Evolutionary conservation across 495 filamentous ascomycete genomes (phyloP).

Genomic region (Pyronema omphalodes): DNA sequence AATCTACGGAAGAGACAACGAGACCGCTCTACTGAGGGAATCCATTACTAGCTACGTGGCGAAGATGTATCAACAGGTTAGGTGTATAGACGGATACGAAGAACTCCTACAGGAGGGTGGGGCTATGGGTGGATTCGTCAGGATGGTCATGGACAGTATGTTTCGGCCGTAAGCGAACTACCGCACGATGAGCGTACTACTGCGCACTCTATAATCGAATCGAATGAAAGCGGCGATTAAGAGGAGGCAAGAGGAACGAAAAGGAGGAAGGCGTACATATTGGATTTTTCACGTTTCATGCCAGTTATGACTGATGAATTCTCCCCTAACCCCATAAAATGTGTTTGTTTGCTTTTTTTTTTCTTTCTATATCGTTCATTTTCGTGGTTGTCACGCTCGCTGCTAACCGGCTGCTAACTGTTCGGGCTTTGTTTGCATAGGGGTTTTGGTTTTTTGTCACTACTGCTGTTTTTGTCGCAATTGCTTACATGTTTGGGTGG

Average conservation of each 20-base stretch:
- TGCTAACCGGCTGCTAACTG: too few relatives aligned
- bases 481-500: too few relatives aligned
- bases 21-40: conserved; percentile 20
- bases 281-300: background rate
- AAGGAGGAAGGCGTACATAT: background rate
- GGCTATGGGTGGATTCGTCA: conserved; percentile 24
- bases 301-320: background rate
- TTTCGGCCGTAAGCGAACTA: conserved; percentile 16
- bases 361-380: background rate
- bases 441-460: too few relatives aligned
- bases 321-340: background rate
- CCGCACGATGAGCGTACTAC: too few relatives aligned
- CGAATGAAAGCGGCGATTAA: too few relatives aligned
- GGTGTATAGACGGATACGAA: conserved; percentile 20
- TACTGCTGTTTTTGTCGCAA: too few relatives aligned
- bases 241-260: too few relatives aligned
- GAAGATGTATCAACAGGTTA: conserved; percentile 24
- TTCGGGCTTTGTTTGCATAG: too few relatives aligned
- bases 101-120: conserved; percentile 23
- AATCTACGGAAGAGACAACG: conserved; percentile 23
- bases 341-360: background rate
- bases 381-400: too few relatives aligned
- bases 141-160: conserved; percentile 25
- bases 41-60: conserved; percentile 22
- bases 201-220: too few relatives aligned